These are phyloP conservation scores for Veloboletus limbatus DNA, from an alignment of 1,284 basidiomycete species.

Conservation along the genomic window DNA sequence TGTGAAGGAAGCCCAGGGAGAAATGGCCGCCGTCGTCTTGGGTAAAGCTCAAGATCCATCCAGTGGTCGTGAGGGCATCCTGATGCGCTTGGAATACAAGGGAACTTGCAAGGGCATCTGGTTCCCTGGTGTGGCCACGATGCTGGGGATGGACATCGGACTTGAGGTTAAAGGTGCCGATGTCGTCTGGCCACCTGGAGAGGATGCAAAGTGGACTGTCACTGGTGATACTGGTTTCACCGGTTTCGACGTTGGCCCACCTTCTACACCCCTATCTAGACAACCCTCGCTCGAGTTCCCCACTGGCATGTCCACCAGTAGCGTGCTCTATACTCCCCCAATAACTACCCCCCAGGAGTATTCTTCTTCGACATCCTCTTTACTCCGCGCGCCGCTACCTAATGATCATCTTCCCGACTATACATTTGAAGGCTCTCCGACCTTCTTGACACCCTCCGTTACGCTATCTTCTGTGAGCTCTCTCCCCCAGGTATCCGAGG, in stretches of 20 bases:
- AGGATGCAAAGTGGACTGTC: conserved; percentile 55
- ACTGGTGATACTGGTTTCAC: conserved; percentile 64
- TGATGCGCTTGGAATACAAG: conserved; percentile 68
- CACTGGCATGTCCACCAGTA: conserved; percentile 18
- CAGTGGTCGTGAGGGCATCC: conserved; percentile 51
- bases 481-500: conserved; percentile 42
- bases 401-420: conserved; percentile 59
- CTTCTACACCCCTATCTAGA: conserved; percentile 36
- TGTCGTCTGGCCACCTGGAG: conserved; percentile 57
- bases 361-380: conserved; percentile 52
- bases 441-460: conserved; percentile 47
- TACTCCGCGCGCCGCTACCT: conserved; percentile 70
- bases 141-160: conserved; percentile 73
- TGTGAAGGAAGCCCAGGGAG: conserved; percentile 60
- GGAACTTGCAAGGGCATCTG: conserved; percentile 70
- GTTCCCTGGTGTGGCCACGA: conserved; percentile 77
- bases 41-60: conserved; percentile 44
- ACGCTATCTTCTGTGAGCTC: conserved; percentile 58
- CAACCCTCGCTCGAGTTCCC: conserved; percentile 52
- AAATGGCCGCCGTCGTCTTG: conserved; percentile 58
- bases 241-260: conserved; percentile 55
- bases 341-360: conserved; percentile 40
- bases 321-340: conserved; percentile 26
- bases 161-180: conserved; percentile 66
- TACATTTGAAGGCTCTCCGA: conserved; percentile 65